Base-by-base conservation (phyloP, 2,329 filamentous ascomycete species). In the Pseudopithomyces chartarum region DNA sequence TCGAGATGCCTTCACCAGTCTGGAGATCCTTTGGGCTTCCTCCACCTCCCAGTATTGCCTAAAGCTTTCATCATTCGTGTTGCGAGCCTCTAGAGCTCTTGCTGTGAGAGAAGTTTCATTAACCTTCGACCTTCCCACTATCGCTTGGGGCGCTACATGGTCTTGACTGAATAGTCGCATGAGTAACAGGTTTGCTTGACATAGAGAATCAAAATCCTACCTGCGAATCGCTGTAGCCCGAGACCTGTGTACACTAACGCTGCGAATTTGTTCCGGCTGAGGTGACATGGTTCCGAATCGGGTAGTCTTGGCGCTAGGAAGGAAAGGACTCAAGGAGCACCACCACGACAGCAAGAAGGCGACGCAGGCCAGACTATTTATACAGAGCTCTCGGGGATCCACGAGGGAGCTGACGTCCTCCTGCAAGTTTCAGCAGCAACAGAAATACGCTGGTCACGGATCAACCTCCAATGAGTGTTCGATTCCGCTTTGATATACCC, bases 1-100 rank as follows among this genome's bases (percentile, higher is more conserved):
- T 36, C 49, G 26, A 2, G 52, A 53, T 19, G 56, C 56, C 19
- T 40, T 52, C 19, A 55, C n/a, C 10, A 58, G 39, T 11, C 48
- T 48, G 2, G 34, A 38, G 2, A 46, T 17, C 20, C 56, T 34
- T n/a, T 50, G 22, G 19, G 42, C 22, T 12, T 48, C 48, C 33
- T 55, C 48, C 4, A 1, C 34, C 12, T 55, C 43, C 56, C 52
- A 58, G 8, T 53, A 52, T n/a, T 13, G 17, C 2, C 11, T 49
- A 3, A 44, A 22, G 3, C 11, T 43, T 26, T 15, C 10, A n/a
- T 36, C 19, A 11, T 58, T 32, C 13, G 42, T 38, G 20, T 55
- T 53, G 13, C 42, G 52, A 26, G 47, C 36, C 13, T 32, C 19
- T 13, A 58, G 34, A 20, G 43, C 52, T 6, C 26, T 48, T 10